phyloP scores from a whole-genome alignment of 1,139 yeast species.

The Trichomonascaceae sp. region DNA sequence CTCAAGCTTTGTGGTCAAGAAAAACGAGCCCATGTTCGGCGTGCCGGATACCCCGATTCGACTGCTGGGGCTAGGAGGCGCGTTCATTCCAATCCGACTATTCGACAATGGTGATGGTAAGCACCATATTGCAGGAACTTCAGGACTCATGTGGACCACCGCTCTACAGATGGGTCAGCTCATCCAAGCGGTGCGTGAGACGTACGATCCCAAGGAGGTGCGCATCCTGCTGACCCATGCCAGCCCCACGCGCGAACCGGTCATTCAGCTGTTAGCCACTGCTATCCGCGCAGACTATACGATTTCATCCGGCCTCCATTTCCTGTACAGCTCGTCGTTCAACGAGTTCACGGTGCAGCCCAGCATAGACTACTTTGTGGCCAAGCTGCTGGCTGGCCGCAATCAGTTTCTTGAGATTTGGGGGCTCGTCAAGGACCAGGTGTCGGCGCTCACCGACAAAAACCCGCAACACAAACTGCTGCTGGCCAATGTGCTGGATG shows the following conservation, averaged over 20 bases:
- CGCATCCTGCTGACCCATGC: slow-evolving; percentile 57
- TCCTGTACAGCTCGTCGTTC: slow-evolving; percentile 57
- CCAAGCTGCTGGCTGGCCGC: slow-evolving; percentile 37
- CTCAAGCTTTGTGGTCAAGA: slow-evolving; percentile 22
- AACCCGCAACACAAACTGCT: slow-evolving; percentile 25
- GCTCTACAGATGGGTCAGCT: slow-evolving; percentile 57
- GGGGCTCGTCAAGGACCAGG: slow-evolving; percentile 44
- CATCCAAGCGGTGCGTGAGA: slow-evolving; percentile 33
- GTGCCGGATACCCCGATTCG: slow-evolving; percentile 32
- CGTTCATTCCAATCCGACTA: slow-evolving; percentile 50
- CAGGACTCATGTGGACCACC: slow-evolving; percentile 68
- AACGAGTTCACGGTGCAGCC: slow-evolving; percentile 57
- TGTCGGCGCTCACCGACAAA: slow-evolving; percentile 28
- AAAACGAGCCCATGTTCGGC: not conserved
- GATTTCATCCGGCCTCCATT: slow-evolving; percentile 58
- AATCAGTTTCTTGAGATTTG: slow-evolving; percentile 53
- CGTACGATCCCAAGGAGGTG: slow-evolving; percentile 33
- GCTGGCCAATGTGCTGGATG: slow-evolving; percentile 42
- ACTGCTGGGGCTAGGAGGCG: slow-evolving; percentile 62
- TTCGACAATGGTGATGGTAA: slow-evolving; percentile 50
- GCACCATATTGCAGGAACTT: slow-evolving; percentile 46
- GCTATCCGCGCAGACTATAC: slow-evolving; percentile 62
- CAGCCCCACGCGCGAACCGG: slow-evolving; percentile 52
- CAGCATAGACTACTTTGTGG: slow-evolving; percentile 48
- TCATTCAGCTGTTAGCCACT: slow-evolving; percentile 56